A percentile compares a stretch with the other conserved stretches of the same genome.
These are phyloP conservation scores for Peronospora belbahrii DNA, from an alignment of 352 stramenopile genomes.

Conservation along the genomic window DNA sequence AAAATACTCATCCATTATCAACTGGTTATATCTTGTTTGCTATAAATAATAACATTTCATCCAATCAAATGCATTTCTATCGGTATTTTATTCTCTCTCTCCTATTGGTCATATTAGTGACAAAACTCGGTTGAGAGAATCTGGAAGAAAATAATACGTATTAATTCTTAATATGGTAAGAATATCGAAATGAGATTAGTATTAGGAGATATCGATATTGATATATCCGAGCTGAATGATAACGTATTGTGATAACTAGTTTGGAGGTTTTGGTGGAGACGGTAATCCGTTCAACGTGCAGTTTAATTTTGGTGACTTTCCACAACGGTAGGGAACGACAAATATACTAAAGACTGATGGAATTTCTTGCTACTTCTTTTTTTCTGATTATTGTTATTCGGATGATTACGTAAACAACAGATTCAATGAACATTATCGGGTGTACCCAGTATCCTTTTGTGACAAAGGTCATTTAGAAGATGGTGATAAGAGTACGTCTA, in stretches of 20 bases:
- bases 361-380: neutral
- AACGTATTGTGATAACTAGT: conserved; percentile 24
- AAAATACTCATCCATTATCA: too few relatives aligned
- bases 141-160: too few relatives aligned
- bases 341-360: neutral
- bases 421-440: conserved; percentile 83
- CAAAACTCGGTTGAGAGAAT: too few relatives aligned
- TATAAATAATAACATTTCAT: neutral
- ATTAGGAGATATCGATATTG: too few relatives aligned
- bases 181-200: too few relatives aligned
- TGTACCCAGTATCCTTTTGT: conserved; percentile 83
- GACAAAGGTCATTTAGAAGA: conserved; percentile 86
- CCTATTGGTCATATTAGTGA: too few relatives aligned
- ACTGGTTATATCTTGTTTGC: too few relatives aligned
- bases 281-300: conserved; percentile 78
- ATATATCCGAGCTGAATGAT: neutral
- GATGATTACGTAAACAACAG: conserved; percentile 15
- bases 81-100: too few relatives aligned
- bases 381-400: neutral
- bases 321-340: conserved; percentile 35
- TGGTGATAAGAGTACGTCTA: conserved; percentile 79
- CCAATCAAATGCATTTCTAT: too few relatives aligned
- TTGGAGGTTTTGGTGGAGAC: conserved; percentile 62
- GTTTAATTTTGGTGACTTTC: conserved; percentile 73
- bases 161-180: too few relatives aligned